A percentile compares a stretch with the other conserved stretches of the same genome.
Conservation (phyloP, 2,329 filamentous ascomycete species). For the Cyphellophora attinorum region DNA sequence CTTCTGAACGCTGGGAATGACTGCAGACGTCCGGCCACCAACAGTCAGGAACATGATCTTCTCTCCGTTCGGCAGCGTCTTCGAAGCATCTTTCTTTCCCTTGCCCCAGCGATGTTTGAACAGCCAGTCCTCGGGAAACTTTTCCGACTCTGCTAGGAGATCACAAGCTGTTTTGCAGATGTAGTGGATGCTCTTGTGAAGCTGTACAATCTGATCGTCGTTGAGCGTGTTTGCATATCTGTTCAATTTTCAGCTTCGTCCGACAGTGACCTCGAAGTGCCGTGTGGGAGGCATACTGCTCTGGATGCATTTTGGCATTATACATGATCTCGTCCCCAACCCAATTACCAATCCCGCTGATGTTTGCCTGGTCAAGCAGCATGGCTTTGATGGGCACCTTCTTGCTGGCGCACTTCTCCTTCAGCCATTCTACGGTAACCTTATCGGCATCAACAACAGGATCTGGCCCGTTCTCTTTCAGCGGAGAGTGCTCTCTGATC, state of each 20-base stretch:
- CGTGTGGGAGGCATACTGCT: too few species aligned
- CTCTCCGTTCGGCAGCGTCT: constrained; percentile 69
- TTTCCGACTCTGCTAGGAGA: constrained; percentile 66
- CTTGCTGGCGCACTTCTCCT: constrained; percentile 60
- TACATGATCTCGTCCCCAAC: constrained; percentile 92
- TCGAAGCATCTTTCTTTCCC: constrained; percentile 61
- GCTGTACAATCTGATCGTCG: constrained; percentile 57
- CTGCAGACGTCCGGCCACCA: constrained; percentile 81
- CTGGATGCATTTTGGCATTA: constrained; percentile 78
- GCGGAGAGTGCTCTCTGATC: constrained; percentile 65
- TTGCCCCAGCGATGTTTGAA: constrained; percentile 87
- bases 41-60: constrained; percentile 81
- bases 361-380: constrained; percentile 75
- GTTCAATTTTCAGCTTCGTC: too few species aligned
- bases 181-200: constrained; percentile 65
- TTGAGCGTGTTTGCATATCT: constrained; percentile 65
- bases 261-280: too few species aligned
- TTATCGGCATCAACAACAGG: constrained; percentile 72
- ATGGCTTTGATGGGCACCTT: constrained; percentile 84
- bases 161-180: constrained; percentile 75
- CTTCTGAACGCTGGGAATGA: constrained; percentile 77
- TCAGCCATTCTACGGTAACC: constrained; percentile 68
- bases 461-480: constrained; percentile 90
- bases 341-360: constrained; percentile 95
- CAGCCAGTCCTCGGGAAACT: constrained; percentile 80